Conservation (phyloP, 305 asterid genomes). For the Fraxinus angustifolia region DNA sequence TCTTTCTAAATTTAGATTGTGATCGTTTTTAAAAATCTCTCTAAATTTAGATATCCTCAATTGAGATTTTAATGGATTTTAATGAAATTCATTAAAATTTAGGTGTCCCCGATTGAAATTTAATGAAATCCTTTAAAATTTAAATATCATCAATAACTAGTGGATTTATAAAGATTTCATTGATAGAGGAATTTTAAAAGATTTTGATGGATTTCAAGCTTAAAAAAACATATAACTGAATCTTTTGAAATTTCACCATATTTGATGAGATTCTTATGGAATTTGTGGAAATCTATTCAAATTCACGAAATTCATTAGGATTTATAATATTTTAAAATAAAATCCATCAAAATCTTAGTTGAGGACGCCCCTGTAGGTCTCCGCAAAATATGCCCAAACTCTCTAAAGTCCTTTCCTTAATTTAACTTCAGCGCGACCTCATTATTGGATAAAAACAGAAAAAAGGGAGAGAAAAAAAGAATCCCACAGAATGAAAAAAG, state of each 20-base stretch:
- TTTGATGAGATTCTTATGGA: no score
- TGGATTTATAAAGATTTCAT: neutral
- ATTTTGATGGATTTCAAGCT: neutral
- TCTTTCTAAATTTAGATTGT: neutral
- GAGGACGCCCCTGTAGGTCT: neutral
- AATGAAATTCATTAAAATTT: neutral
- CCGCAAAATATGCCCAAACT: neutral
- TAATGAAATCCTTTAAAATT: neutral
- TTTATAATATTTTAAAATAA: no score
- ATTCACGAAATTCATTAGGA: no score
- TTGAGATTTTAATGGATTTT: neutral
- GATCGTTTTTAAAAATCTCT: neutral
- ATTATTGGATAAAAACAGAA: neutral
- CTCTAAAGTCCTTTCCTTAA: neutral
- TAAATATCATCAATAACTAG: neutral
- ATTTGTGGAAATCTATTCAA: no score
- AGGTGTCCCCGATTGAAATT: neutral
- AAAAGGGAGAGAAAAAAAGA: neutral
- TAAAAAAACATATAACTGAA: neutral
- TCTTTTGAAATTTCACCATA: no score
- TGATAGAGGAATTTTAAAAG: neutral
- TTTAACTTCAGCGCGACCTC: neutral
- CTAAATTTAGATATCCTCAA: neutral
- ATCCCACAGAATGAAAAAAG: neutral
- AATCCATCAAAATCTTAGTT: neutral